A percentile compares a stretch with the other conserved stretches of the same genome.
Conservation (phyloP, 129 eudicot species). For the Apium graveolens region DNA sequence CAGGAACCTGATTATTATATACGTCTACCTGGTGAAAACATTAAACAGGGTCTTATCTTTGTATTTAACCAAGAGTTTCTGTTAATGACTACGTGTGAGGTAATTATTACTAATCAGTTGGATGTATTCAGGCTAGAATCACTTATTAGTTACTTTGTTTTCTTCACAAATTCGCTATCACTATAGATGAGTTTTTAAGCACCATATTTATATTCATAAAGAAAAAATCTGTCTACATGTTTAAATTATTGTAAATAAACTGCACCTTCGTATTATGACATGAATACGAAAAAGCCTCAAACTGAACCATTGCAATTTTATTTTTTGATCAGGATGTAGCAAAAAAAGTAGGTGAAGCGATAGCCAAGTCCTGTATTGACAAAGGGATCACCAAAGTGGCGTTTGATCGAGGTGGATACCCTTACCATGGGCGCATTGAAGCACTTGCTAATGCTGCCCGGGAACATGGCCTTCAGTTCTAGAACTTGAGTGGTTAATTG, state of each 20-base stretch:
- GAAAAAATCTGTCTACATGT: neutral
- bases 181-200: neutral
- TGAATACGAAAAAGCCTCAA: neutral
- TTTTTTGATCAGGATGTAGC: slow-evolving; percentile 69
- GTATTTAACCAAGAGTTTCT: neutral
- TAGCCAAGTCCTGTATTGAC: slow-evolving; percentile 78
- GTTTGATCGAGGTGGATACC: slow-evolving; percentile 90
- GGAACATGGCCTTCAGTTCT: slow-evolving; percentile 88
- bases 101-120: neutral
- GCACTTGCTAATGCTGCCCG: slow-evolving; percentile 94
- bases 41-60: neutral
- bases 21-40: neutral
- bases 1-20: neutral
- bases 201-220: neutral
- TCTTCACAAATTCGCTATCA: neutral
- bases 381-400: slow-evolving; percentile 91
- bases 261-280: neutral
- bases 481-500: slow-evolving; percentile 17
- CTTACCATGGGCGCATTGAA: slow-evolving; percentile 86
- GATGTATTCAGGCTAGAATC: neutral
- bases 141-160: neutral
- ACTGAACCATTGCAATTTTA: neutral
- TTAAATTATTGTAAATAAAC: neutral
- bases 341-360: slow-evolving; percentile 69
- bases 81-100: neutral